A percentile compares a stretch with the other conserved stretches of the same genome.
Conservation (phyloP, 176 grass and related monocot species). For the Saccharum spontaneum region DNA sequence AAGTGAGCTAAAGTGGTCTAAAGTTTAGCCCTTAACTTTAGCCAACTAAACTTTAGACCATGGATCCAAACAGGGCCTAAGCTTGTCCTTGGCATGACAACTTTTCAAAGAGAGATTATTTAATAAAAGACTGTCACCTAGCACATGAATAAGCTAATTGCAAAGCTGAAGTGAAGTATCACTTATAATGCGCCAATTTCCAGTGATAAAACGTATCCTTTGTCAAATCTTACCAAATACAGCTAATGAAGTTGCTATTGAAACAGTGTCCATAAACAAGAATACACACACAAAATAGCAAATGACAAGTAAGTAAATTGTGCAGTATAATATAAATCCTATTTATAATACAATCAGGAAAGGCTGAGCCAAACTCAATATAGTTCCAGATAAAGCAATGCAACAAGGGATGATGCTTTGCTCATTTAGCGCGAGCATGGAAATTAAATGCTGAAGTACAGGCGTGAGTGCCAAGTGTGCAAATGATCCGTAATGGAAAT, state of each 20-base stretch:
- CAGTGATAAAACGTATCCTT: background rate
- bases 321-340: background rate
- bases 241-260: conserved; percentile 2
- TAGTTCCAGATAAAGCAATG: conserved; percentile 13
- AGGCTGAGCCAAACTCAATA: background rate
- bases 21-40: too few relatives aligned
- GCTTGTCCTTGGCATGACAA: background rate
- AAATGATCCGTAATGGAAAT: background rate
- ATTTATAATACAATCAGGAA: background rate
- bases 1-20: too few relatives aligned
- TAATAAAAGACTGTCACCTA: conserved; percentile 3
- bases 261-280: background rate
- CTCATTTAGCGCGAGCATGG: background rate
- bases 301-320: background rate
- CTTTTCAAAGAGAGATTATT: background rate
- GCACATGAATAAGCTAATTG: background rate
- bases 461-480: background rate
- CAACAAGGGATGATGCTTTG: background rate
- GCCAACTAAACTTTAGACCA: too few relatives aligned
- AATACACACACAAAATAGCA: background rate
- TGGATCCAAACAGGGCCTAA: too few relatives aligned
- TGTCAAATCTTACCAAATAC: background rate
- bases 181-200: background rate
- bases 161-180: conserved; percentile 6
- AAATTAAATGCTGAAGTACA: background rate